phyloP scores from a whole-genome alignment of 345 rosid genomes.

The Microthlaspi erraticum region DNA sequence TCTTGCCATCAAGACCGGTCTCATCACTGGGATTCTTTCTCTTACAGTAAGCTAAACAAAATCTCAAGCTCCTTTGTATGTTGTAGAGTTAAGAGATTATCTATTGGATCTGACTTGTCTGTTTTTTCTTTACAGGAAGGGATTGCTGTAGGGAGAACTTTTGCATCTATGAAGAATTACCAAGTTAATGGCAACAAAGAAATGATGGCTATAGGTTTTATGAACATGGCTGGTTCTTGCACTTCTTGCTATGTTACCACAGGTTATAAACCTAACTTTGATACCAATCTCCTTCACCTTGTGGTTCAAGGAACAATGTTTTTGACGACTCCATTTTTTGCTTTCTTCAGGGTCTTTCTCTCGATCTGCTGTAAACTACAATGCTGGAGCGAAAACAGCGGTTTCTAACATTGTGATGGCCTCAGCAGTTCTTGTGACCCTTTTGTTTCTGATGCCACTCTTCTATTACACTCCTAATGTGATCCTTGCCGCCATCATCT shows the following conservation, averaged over 20 bases:
- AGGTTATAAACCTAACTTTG: slow-evolving; percentile 47
- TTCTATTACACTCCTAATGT: slow-evolving; percentile 91
- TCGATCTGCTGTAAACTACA: slow-evolving; percentile 90
- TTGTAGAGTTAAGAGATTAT: not conserved
- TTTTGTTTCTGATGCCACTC: slow-evolving; percentile 91
- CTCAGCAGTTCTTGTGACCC: slow-evolving; percentile 80
- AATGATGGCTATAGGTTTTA: slow-evolving; percentile 95
- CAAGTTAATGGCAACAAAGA: slow-evolving; percentile 98
- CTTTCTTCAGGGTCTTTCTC: slow-evolving; percentile 81
- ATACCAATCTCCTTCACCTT: slow-evolving; percentile 12
- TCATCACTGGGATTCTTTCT: slow-evolving; percentile 84
- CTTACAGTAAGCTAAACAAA: slow-evolving; percentile 68
- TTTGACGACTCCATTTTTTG: not conserved
- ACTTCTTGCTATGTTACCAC: slow-evolving; percentile 93
- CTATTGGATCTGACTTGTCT: not conserved
- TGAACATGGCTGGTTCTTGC: slow-evolving; percentile 96
- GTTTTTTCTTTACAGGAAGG: slow-evolving; percentile 72
- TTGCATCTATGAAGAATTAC: slow-evolving; percentile 82
- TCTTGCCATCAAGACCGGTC: slow-evolving; percentile 82
- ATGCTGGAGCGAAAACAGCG: slow-evolving; percentile 90
- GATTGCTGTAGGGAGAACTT: slow-evolving; percentile 98
- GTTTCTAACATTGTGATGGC: slow-evolving; percentile 90
- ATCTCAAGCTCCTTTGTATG: not conserved
- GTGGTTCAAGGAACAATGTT: slow-evolving; percentile 14
- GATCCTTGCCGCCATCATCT: slow-evolving; percentile 86